These are phyloP conservation scores for Pyricularia sp. DNA, from an alignment of 2,329 filamentous ascomycete genomes.

Conservation along the genomic window DNA sequence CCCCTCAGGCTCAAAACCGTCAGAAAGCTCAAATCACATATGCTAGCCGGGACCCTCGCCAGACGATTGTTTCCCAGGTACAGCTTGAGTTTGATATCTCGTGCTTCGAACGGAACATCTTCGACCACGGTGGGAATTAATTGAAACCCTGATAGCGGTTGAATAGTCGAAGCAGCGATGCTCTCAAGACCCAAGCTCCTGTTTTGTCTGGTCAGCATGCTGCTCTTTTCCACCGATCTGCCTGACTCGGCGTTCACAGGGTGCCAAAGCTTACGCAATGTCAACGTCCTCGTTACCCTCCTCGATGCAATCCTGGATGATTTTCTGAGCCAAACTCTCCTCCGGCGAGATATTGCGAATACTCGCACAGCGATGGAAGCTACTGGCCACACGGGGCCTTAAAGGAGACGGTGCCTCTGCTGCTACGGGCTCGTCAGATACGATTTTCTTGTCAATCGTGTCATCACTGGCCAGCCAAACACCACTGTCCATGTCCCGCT, in stretches of 20 bases:
- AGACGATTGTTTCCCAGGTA: slow-evolving; percentile 53
- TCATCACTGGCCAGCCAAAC: slow-evolving; percentile 58
- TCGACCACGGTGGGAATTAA: slow-evolving; percentile 44
- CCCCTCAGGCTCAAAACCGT: slow-evolving; percentile 57
- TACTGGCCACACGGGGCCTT: slow-evolving; percentile 13
- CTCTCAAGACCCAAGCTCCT: slow-evolving; percentile 37
- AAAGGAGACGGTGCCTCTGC: neutral
- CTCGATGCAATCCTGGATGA: slow-evolving; percentile 46
- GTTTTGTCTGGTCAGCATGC: neutral
- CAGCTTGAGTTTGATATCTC: slow-evolving; percentile 50
- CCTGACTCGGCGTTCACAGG: neutral
- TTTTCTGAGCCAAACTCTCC: slow-evolving; percentile 34
- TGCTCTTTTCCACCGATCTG: neutral
- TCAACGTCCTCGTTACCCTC: slow-evolving; percentile 50
- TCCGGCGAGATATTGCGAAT: slow-evolving; percentile 22
- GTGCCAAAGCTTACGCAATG: slow-evolving; percentile 35
- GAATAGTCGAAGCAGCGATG: slow-evolving; percentile 47
- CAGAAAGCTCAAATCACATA: slow-evolving; percentile 54
- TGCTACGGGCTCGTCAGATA: neutral
- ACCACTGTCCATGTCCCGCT: slow-evolving; percentile 54
- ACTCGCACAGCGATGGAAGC: slow-evolving; percentile 17
- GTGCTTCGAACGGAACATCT: slow-evolving; percentile 49
- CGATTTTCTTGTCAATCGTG: slow-evolving; percentile 20
- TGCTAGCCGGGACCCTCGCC: slow-evolving; percentile 41
- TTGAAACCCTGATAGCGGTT: slow-evolving; percentile 44